Conservation (phyloP, 345 rosid genomes). For the Dipteronia sinensis region DNA sequence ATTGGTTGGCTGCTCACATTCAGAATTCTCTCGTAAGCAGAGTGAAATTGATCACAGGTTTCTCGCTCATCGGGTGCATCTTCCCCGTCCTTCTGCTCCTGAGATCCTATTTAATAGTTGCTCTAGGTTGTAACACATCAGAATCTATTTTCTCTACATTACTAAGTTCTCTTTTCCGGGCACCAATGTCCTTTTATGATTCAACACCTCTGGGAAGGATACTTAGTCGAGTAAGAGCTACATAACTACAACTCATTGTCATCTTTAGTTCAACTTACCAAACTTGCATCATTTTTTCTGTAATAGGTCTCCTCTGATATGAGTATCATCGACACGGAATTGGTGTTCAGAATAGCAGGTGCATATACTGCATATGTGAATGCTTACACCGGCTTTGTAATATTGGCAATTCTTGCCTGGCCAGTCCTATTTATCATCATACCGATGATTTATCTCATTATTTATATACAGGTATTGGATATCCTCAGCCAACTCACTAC, state of each 20-base stretch:
- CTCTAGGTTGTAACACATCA: conserved; percentile 35
- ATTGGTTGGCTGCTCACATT: conserved; percentile 43
- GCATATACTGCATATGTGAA: conserved; percentile 41
- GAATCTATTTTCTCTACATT: conserved; percentile 33
- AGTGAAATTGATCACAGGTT: conserved; percentile 26
- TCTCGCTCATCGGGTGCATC: conserved; percentile 23
- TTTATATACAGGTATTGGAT: conserved; percentile 41
- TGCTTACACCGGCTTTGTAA: conserved; percentile 35
- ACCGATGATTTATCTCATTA: conserved; percentile 46
- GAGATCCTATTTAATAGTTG: conserved; percentile 28
- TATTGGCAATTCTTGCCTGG: conserved; percentile 52
- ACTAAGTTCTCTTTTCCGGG: conserved; percentile 40
- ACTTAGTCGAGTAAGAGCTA: conserved; percentile 48
- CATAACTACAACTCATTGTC: not conserved
- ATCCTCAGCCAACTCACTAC: not conserved
- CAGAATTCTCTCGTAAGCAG: conserved; percentile 27
- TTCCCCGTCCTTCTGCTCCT: conserved; percentile 31
- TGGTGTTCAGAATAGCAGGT: conserved; percentile 31
- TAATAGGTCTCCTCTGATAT: conserved; percentile 60
- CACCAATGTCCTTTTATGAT: conserved; percentile 56
- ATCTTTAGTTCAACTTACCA: not conserved
- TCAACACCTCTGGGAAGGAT: conserved; percentile 60
- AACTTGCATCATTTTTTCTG: not conserved
- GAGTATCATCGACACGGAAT: conserved; percentile 42
- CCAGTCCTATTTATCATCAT: conserved; percentile 49